phyloP scores from a whole-genome alignment of 2,329 filamentous ascomycete species.

The Colletotrichum graminicola region DNA sequence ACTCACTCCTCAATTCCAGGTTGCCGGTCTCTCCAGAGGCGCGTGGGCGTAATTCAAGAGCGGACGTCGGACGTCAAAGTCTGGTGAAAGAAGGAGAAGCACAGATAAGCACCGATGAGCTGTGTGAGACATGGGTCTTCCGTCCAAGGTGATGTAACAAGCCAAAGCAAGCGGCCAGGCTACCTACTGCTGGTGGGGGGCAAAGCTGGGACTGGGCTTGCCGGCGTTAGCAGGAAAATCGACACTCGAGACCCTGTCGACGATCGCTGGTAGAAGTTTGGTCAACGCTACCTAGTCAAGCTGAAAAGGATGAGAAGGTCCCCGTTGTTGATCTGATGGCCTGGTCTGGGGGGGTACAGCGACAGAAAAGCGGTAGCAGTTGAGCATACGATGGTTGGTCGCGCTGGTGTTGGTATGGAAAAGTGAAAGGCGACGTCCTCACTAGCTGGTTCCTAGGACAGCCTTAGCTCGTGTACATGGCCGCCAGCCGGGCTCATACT shows the following conservation, averaged over 20 bases:
- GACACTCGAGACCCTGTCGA: slow-evolving; percentile 32
- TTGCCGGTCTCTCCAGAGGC: slow-evolving; percentile 9
- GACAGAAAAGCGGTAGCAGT: slow-evolving; percentile 33
- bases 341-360: slow-evolving; percentile 15
- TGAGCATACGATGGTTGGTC: slow-evolving; percentile 8
- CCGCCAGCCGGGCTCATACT: slow-evolving; percentile 19
- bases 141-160: slow-evolving; percentile 36
- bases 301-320: slow-evolving; percentile 34
- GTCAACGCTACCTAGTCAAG: slow-evolving; percentile 36
- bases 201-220: slow-evolving; percentile 36
- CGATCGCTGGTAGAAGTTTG: slow-evolving; percentile 30
- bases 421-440: slow-evolving; percentile 18
- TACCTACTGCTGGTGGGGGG: slow-evolving; percentile 26
- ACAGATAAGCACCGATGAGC: slow-evolving; percentile 34
- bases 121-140: slow-evolving; percentile 38
- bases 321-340: slow-evolving; percentile 34
- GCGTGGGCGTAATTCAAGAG: slow-evolving; percentile 22
- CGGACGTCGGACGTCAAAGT: slow-evolving; percentile 27
- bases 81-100: slow-evolving; percentile 31
- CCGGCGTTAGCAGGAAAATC: slow-evolving; percentile 21
- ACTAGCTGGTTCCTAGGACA: slow-evolving; percentile 25
- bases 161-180: slow-evolving; percentile 36
- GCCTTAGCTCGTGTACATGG: slow-evolving; percentile 10
- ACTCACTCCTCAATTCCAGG: slow-evolving; percentile 33
- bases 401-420: slow-evolving; percentile 15